A percentile compares a stretch with the other conserved stretches of the same genome.
Evolutionary conservation across 257 asterid species (phyloP).

Genomic region (Nicotiana obtusifolia): DNA sequence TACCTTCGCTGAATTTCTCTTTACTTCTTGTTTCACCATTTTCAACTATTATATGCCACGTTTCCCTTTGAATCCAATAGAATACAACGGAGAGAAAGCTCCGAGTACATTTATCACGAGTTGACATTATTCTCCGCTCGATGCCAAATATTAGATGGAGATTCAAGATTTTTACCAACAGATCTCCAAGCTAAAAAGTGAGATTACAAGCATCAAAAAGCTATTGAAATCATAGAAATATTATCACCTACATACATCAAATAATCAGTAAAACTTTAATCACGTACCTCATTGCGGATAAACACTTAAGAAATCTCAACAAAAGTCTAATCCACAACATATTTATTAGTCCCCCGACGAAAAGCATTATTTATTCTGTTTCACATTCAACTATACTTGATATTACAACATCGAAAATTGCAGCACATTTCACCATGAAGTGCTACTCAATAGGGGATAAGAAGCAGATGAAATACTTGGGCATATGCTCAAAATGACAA

Average conservation of each 20-base stretch:
- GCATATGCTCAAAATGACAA: background rate
- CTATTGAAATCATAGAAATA: background rate
- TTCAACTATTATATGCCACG: no score
- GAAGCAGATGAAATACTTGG: conserved; percentile 8
- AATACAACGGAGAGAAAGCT: no score
- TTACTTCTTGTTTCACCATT: no score
- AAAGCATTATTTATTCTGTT: background rate
- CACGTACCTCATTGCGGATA: background rate
- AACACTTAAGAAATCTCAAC: background rate
- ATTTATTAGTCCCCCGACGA: background rate
- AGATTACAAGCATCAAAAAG: background rate
- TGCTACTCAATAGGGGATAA: background rate
- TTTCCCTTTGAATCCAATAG: no score
- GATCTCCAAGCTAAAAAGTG: background rate
- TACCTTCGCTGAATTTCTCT: no score
- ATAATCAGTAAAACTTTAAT: background rate
- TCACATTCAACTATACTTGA: background rate
- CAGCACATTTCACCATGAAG: background rate
- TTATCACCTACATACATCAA: background rate
- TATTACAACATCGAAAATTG: background rate
- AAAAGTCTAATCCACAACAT: background rate
- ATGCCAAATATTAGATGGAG: no score
- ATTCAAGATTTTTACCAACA: no score
- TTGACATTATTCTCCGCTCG: no score
- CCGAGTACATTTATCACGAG: no score